Evolutionary conservation across 192 early-diverging fungal species (phyloP), one percentile per base, ranked within the genome.

Genomic region (Diversispora eburnea): DNA sequence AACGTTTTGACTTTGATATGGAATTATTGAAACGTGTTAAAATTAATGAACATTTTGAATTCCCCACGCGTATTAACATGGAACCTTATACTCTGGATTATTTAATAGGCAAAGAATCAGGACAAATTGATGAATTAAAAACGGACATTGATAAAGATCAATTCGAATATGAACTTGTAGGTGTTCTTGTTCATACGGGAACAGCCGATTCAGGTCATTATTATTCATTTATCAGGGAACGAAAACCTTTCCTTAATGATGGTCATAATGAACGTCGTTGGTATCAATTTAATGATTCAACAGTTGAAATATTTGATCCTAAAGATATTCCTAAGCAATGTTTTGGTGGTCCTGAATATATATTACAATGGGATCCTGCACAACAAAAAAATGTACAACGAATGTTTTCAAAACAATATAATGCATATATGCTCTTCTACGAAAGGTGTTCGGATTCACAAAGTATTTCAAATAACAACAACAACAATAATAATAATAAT

Each of bases 1-100:
- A 89, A 59, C 82, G 88, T 22, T 89, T 89, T 71, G 84, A 86
- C 25, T 83, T 87, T 41, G 88, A 88, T 46, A 77, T 84, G 81
- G 83, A 86, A 33, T 76, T 83, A 7, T 80, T 88, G 73, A 72
- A 77, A 22, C 75, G 88, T 15, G 77, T 82, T 45, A 89, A 89
- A 74, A 82, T 88, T 60, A 87, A 89, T 59, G 88, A 89, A 57
- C 74, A 69, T 3, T 85, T 89, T 67, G 84, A 85, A 58, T 87
- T 89, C 52, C 88, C 88, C 8, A 75, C 69, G 8, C 51, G 69
- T 10, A 67, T 88, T 5, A 78, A 88, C 55, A 85, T 88, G 88
- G 81, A 82, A 46, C 85, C 84, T 5, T 86, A 85, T 56, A 84
- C 83, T n/a, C 61, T 82, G 51, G 78, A 80, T 33, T 82, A 80